Evolutionary conservation across 177 flowering plant genomes (phyloP).

Genomic region (Telopea speciosissima): DNA sequence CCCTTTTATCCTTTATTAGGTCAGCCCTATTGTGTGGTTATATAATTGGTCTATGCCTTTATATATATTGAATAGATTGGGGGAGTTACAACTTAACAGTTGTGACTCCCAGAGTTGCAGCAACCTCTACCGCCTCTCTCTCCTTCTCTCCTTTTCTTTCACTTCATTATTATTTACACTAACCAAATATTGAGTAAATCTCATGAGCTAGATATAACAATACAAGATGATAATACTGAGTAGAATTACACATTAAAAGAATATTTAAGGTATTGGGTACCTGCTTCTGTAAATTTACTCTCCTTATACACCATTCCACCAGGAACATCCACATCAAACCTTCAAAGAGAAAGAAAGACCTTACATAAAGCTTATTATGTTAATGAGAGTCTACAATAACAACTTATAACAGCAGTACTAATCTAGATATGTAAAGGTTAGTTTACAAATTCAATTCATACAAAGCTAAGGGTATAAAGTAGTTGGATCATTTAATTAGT

Average conservation of each 20-base stretch:
- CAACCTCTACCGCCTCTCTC: too few species aligned
- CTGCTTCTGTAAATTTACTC: slow-evolving; percentile 79
- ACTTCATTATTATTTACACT: too few species aligned
- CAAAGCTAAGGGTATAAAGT: neutral
- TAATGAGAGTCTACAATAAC: neutral
- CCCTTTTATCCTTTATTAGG: too few species aligned
- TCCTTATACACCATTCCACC: slow-evolving; percentile 84
- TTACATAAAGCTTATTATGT: neutral
- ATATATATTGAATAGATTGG: too few species aligned
- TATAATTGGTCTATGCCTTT: too few species aligned
- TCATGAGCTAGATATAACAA: neutral
- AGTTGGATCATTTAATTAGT: neutral
- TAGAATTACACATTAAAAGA: neutral
- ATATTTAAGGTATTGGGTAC: slow-evolving; percentile 22
- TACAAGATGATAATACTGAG: neutral
- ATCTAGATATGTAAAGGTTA: too few species aligned
- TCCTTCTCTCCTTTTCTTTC: too few species aligned
- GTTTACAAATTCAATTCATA: neutral
- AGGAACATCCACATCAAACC: slow-evolving; percentile 96
- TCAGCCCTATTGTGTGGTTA: too few species aligned
- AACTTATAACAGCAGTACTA: neutral
- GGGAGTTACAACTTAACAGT: too few species aligned
- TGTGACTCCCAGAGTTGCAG: too few species aligned
- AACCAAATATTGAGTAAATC: neutral
- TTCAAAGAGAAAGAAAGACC: slow-evolving; percentile 22